Evolutionary conservation across 192 early-diverging fungal species (phyloP).

Genomic region (Diversispora epigaea): DNA sequence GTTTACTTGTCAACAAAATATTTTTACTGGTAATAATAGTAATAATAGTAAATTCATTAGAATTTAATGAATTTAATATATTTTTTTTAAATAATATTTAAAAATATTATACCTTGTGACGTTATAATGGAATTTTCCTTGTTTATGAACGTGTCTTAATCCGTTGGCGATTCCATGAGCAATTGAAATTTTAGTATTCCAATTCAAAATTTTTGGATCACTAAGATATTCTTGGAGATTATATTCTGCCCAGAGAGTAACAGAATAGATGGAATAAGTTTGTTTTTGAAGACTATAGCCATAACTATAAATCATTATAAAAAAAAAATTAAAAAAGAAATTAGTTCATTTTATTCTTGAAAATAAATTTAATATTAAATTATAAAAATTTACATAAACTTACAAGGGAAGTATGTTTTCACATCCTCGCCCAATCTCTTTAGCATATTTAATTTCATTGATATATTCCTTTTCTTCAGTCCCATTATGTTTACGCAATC

Average conservation of each 20-base stretch:
- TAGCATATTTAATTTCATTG: not conserved
- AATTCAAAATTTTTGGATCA: not conserved
- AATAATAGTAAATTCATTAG: not conserved
- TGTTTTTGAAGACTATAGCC: not conserved
- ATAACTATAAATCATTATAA: not conserved
- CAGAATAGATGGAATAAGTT: not conserved
- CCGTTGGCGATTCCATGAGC: not conserved
- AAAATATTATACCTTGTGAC: not conserved
- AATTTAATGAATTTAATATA: not conserved
- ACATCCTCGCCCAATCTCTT: not conserved
- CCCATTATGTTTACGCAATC: not conserved
- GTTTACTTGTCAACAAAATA: not conserved
- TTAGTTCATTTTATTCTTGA: not conserved
- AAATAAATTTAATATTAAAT: not conserved
- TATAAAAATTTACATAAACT: not conserved
- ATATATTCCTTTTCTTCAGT: not conserved
- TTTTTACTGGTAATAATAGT: not conserved
- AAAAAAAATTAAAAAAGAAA: too few relatives aligned
- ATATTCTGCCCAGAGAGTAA: not conserved
- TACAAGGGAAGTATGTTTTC: not conserved
- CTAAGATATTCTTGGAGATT: not conserved
- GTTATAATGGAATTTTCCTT: not conserved
- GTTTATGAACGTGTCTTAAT: not conserved
- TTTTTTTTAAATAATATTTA: not conserved
- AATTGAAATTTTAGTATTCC: not conserved